A percentile compares a stretch with the other conserved stretches of the same genome.
These are phyloP conservation scores for Ascochyta viciae-villosae DNA, from an alignment of 2,329 filamentous ascomycete species.

Conservation along the genomic window DNA sequence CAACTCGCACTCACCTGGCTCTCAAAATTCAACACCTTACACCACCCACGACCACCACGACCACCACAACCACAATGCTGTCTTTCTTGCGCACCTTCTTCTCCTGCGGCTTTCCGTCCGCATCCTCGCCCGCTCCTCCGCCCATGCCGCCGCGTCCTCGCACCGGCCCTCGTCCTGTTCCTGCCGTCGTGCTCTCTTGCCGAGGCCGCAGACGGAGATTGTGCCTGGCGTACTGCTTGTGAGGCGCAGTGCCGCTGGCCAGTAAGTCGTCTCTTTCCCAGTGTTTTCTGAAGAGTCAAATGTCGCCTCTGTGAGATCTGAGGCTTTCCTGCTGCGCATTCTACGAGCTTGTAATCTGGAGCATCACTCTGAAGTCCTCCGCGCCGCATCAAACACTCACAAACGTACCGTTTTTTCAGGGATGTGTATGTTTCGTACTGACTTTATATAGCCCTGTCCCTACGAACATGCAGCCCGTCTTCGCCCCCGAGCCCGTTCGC, in stretches of 20 bases:
- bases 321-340: not conserved
- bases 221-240: slow-evolving; percentile 3
- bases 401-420: not conserved
- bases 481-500: not conserved
- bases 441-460: not conserved
- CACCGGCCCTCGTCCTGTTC: not conserved
- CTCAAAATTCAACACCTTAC: too few species aligned
- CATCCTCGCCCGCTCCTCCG: not conserved
- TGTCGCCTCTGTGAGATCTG: not conserved
- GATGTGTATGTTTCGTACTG: not conserved
- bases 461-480: not conserved
- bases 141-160: not conserved
- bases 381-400: not conserved
- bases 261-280: not conserved
- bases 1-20: not conserved
- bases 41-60: not conserved
- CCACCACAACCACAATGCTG: not conserved
- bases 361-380: not conserved
- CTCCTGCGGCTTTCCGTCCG: not conserved
- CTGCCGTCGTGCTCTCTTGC: not conserved
- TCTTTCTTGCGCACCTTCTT: not conserved
- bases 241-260: not conserved
- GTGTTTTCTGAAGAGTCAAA: not conserved
- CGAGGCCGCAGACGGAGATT: not conserved
- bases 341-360: not conserved